Evolutionary conservation across 192 early-diverging fungal genomes (phyloP).

Genomic region (Coemansia sp.): DNA sequence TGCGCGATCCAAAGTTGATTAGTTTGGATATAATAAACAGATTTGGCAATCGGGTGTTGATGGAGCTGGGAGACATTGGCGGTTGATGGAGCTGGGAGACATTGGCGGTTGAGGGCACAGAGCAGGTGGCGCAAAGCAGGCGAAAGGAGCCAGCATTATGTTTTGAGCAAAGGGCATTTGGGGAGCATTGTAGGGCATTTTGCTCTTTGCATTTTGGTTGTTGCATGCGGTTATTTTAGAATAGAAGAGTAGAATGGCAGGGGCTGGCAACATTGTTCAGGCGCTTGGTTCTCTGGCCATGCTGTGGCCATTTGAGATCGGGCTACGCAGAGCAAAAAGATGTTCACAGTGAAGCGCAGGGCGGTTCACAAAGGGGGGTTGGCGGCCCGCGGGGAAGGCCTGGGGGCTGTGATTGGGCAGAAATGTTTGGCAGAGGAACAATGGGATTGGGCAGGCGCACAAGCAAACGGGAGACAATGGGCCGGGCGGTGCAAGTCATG

Average conservation of each 20-base stretch:
- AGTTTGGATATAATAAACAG: too few species aligned
- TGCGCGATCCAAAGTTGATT: neutral
- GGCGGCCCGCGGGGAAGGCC: conserved; percentile 6
- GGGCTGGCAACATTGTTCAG: too few species aligned
- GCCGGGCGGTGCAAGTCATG: conserved; percentile 39
- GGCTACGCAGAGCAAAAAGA: neutral
- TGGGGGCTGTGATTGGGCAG: conserved; percentile 28
- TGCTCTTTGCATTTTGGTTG: too few species aligned
- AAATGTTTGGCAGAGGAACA: conserved; percentile 16
- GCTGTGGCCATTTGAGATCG: too few species aligned
- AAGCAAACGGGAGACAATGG: conserved; percentile 36
- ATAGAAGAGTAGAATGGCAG: too few species aligned
- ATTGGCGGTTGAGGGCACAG: too few species aligned
- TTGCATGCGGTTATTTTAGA: too few species aligned
- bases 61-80: too few species aligned
- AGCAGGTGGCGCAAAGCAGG: neutral
- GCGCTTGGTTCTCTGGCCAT: too few species aligned
- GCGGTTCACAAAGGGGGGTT: conserved; percentile 7
- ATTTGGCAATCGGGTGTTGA: too few species aligned
- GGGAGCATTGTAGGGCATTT: too few species aligned
- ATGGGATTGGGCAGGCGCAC: conserved; percentile 12
- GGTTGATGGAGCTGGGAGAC: too few species aligned
- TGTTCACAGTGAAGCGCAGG: neutral
- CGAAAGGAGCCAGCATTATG: neutral
- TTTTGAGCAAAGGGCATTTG: neutral